phyloP scores from a whole-genome alignment of 805 yeast species.

The Suhomyces pyralidae region DNA sequence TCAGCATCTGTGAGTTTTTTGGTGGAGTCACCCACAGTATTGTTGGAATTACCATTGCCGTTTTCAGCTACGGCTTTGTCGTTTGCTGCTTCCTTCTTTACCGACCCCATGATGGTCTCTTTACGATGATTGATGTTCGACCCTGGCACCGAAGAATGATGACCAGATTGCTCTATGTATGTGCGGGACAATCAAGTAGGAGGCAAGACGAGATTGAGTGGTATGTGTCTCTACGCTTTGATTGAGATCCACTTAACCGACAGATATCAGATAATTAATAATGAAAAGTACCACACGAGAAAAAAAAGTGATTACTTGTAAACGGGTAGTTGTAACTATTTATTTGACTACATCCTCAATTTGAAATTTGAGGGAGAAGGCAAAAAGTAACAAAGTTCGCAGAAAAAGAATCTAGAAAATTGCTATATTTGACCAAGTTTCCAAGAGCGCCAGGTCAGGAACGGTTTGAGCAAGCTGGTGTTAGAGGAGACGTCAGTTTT shows the following conservation, averaged over 20 bases:
- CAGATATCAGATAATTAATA: not conserved
- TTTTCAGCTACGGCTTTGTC: not conserved
- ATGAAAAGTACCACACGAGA: not conserved
- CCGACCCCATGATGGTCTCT: not conserved
- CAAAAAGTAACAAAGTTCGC: not conserved
- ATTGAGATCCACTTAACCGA: not conserved
- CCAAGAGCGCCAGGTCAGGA: not conserved
- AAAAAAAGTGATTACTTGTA: not conserved
- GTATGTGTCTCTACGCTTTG: not conserved
- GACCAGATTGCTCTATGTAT: not conserved
- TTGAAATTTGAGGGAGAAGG: not conserved
- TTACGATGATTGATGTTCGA: not conserved
- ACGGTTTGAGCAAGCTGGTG: not conserved
- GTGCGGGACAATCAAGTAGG: not conserved
- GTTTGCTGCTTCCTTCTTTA: not conserved
- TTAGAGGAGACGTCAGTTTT: not conserved
- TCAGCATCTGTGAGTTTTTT: constrained; percentile 3
- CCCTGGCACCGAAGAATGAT: not conserved
- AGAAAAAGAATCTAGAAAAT: not conserved
- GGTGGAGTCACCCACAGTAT: not conserved
- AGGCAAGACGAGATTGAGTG: not conserved
- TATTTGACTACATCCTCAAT: not conserved
- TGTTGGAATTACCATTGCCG: not conserved
- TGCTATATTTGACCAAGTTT: not conserved
- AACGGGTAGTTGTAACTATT: not conserved